Percentiles rank a stretch among this genome's conserved stretches.
Conservation (phyloP, 345 rosid species). For the Cochlearia excelsa region DNA sequence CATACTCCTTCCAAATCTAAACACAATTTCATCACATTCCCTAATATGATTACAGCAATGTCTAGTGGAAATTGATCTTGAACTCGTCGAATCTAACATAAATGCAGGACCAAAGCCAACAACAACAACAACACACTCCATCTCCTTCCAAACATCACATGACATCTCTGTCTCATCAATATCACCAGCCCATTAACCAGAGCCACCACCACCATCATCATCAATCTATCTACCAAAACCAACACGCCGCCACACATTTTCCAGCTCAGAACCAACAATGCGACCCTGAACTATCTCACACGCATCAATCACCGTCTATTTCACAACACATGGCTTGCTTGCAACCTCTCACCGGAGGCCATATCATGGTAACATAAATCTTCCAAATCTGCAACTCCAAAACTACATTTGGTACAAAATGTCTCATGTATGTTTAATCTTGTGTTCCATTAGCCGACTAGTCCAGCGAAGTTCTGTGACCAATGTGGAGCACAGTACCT, state of each 20-base stretch:
- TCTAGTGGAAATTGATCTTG: conserved; percentile 13
- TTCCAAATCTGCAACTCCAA: background rate
- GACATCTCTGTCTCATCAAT: conserved; percentile 59
- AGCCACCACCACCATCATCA: conserved; percentile 50
- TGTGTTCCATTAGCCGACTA: conserved; percentile 43
- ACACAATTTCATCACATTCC: background rate
- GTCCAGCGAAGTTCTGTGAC: conserved; percentile 82
- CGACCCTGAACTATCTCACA: conserved; percentile 63
- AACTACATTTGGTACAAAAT: background rate
- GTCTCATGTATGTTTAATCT: conserved; percentile 10
- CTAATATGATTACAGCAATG: background rate
- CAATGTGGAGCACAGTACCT: conserved; percentile 81
- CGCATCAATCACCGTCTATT: conserved; percentile 63
- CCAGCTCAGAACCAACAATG: conserved; percentile 60
- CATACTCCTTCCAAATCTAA: background rate
- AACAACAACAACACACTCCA: conserved; percentile 38
- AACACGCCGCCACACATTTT: conserved; percentile 57
- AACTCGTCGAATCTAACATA: background rate
- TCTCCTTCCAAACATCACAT: conserved; percentile 69
- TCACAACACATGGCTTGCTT: conserved; percentile 84
- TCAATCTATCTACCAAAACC: conserved; percentile 58
- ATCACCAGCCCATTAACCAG: conserved; percentile 63
- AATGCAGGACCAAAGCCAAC: conserved; percentile 57
- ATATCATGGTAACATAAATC: conserved; percentile 34
- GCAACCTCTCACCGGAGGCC: conserved; percentile 68